These are phyloP conservation scores for Dactylellina sp. DNA, from an alignment of 2,329 filamentous ascomycete species.

Conservation along the genomic window DNA sequence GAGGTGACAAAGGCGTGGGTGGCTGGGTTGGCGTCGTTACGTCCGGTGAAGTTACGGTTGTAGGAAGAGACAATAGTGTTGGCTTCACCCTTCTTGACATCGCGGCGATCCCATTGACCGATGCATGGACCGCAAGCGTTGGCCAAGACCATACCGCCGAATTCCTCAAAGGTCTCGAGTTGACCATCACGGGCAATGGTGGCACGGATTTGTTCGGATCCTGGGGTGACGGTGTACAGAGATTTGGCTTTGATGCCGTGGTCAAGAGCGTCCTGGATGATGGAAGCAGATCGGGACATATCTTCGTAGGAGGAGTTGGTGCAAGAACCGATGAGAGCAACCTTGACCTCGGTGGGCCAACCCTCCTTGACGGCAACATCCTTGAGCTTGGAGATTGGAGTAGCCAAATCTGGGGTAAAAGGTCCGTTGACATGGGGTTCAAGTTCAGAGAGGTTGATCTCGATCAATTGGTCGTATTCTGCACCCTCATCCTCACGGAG, in stretches of 20 bases:
- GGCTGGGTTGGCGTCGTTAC: slow-evolving; percentile 94
- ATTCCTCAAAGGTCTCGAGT: slow-evolving; percentile 93
- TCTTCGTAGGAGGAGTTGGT: slow-evolving; percentile 92
- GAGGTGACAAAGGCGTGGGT: slow-evolving; percentile 94
- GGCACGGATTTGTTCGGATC: slow-evolving; percentile 95
- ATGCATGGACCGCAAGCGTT: slow-evolving; percentile 95
- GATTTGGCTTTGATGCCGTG: slow-evolving; percentile 95
- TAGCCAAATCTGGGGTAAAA: slow-evolving; percentile 97
- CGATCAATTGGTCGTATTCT: slow-evolving; percentile 94
- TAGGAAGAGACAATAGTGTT: slow-evolving; percentile 99
- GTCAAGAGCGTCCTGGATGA: slow-evolving; percentile 88
- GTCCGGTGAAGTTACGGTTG: slow-evolving; percentile 99
- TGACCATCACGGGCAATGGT: slow-evolving; percentile 92
- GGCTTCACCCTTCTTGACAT: slow-evolving; percentile 92
- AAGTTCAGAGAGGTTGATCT: slow-evolving; percentile 93
- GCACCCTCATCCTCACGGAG: slow-evolving; percentile 88
- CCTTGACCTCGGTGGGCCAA: slow-evolving; percentile 97
- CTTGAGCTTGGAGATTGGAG: slow-evolving; percentile 97
- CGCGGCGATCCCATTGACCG: slow-evolving; percentile 92
- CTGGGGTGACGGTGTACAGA: slow-evolving; percentile 93
- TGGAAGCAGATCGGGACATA: slow-evolving; percentile 92
- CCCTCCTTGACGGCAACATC: slow-evolving; percentile 92
- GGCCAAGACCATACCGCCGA: slow-evolving; percentile 91
- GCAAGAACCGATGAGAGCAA: slow-evolving; percentile 97
- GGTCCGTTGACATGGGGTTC: slow-evolving; percentile 99